Conservation (phyloP, 495 filamentous ascomycete species). For the Aspergillus asperescens region DNA sequence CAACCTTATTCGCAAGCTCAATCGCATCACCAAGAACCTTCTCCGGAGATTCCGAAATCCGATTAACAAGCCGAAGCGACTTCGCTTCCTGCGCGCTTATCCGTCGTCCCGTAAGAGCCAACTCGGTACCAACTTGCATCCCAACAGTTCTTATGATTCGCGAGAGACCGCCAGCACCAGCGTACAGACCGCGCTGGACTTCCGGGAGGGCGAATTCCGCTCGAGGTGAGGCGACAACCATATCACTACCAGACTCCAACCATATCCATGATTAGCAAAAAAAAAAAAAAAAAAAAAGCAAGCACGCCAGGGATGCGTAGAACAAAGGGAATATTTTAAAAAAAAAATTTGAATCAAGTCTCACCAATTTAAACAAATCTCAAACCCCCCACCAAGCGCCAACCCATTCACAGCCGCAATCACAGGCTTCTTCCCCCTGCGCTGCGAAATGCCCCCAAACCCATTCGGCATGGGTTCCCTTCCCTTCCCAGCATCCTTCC, state of each 20-base stretch:
- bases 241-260: too few relatives aligned
- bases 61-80: constrained; percentile 59
- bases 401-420: constrained; percentile 67
- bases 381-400: constrained; percentile 66
- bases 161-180: constrained; percentile 61
- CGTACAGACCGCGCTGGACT: constrained; percentile 58
- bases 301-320: neutral
- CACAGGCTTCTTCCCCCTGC: constrained; percentile 47
- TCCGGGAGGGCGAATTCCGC: constrained; percentile 61
- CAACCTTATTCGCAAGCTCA: constrained; percentile 20
- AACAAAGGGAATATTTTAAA: too few relatives aligned
- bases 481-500: too few relatives aligned
- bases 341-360: too few relatives aligned
- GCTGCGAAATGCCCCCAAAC: constrained; percentile 28
- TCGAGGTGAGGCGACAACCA: constrained; percentile 51
- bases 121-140: constrained; percentile 58
- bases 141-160: constrained; percentile 58
- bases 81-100: constrained; percentile 51
- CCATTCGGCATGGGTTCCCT: constrained; percentile 7
- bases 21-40: constrained; percentile 32
- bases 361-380: constrained; percentile 60
- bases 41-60: constrained; percentile 49
- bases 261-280: neutral
- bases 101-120: constrained; percentile 57
- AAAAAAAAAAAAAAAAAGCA: neutral